Conservation (phyloP, 176 grass and related monocot species). For the Neostapfia colusana region DNA sequence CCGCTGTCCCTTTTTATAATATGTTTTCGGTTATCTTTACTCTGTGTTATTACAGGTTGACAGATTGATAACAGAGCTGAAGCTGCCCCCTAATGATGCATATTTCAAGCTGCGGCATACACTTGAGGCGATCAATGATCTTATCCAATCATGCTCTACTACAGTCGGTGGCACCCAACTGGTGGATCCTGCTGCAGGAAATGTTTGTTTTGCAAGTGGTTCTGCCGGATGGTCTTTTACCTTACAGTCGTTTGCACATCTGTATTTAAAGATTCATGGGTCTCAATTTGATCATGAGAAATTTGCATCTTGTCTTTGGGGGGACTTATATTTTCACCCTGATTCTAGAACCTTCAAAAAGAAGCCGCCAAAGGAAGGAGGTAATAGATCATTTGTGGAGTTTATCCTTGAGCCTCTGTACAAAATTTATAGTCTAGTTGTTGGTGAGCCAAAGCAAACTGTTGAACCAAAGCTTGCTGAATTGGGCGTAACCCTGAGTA, state of each 20-base stretch:
- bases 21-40: slow-evolving; percentile 30
- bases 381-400: slow-evolving; percentile 92
- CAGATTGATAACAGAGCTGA: slow-evolving; percentile 90
- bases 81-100: slow-evolving; percentile 90
- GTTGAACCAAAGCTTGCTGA: slow-evolving; percentile 83
- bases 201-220: slow-evolving; percentile 96
- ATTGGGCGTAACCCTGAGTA: slow-evolving; percentile 82
- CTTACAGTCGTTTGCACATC: slow-evolving; percentile 86
- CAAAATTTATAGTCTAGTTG: slow-evolving; percentile 98
- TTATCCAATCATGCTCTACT: slow-evolving; percentile 91
- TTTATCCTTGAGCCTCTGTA: slow-evolving; percentile 95
- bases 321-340: slow-evolving; percentile 87
- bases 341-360: slow-evolving; percentile 83
- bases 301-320: slow-evolving; percentile 91
- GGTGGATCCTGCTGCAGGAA: slow-evolving; percentile 85
- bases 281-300: slow-evolving; percentile 84
- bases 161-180: slow-evolving; percentile 78
- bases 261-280: slow-evolving; percentile 90
- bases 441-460: slow-evolving; percentile 77
- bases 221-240: slow-evolving; percentile 97
- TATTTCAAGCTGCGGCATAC: slow-evolving; percentile 98
- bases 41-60: slow-evolving; percentile 67
- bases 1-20: neutral
- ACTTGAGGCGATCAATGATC: slow-evolving; percentile 82
- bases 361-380: slow-evolving; percentile 91